Evolutionary conservation across 2,329 filamentous ascomycete species (phyloP), one percentile per base, ranked within the genome.

Genomic region (Neofusicoccum kwambonambiense): DNA sequence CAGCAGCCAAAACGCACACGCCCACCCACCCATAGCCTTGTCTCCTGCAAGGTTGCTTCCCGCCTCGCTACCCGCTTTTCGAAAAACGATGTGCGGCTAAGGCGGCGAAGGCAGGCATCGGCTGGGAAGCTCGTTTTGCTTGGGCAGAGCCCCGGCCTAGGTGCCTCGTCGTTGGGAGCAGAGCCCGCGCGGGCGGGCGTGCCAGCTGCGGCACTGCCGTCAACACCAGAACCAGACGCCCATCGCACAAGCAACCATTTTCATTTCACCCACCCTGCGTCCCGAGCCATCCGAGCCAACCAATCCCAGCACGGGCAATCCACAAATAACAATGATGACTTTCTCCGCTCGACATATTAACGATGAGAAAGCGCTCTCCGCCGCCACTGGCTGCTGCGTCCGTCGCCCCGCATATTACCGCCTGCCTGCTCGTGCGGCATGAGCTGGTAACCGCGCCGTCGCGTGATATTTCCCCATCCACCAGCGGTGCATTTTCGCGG

Each of bases 31-130:
- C 31, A 19, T 13, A 60, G 31, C 56, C 42, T 35, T 35, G 31
- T 31, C 42, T 35, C 54, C 37, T 19, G 19, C 56, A 60, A 60
- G 56, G 56, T 47, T 60, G 56, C 56, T 60, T 37, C 56, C 56
- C 56, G 56, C 56, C 54, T 60, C 56, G 56, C 56, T 60, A 52
- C 60, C 47, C 60, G 60, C 45, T 51, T 62, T 51, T 62, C 44
- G 45, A 51, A 51, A 52, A 62, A 45, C 35, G 49, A 62, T 62
- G 45, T 35, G 60, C 60, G 13, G 56, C 56, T 47, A 60, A 60
- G 31, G 39, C 56, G 34, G 13, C 42, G 42, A 42, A 31, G 35
- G 41, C 56, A 60, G 35, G 56, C 56, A 47, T 60, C 41, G 12
- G 41, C 41, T 35, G 41, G 27, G 41, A 44, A 57, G 56, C 31